Evolutionary conservation across 257 asterid genomes (phyloP), one percentile per base, ranked within the genome.

Genomic region (Nicotiana benthamiana): DNA sequence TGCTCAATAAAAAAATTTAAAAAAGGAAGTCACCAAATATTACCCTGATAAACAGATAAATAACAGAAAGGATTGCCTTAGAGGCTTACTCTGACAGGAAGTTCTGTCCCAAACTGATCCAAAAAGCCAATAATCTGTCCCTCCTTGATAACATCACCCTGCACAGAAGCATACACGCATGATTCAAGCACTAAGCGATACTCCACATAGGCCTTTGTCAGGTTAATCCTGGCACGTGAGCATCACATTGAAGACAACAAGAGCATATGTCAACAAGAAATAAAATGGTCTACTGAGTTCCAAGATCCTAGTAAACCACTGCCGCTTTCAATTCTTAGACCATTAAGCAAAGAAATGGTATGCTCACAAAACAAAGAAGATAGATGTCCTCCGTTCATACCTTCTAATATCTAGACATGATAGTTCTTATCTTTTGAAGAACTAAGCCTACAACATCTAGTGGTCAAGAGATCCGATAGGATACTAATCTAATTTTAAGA

Each of bases 71-170:
- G 10, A 28, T 30, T 61, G 32, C 67, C 63, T 80, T 6, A 72
- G 66, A 63, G 62, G 82, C 97, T 90, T 86, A 95, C 99, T 84
- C 76, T 91, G 83, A 95, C 87, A 61, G 97, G 94, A 82, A 83
- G 87, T 82, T 89, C 86, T 12, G 85, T 83, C 82, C 93, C 92
- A 75, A 93, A 89, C 88, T 88, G 96, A 84, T 90, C 97, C 85
- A 95, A 6, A 77, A 80, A 90, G 79, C 98, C 98, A 20, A 95
- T 82, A 64, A 85, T 85, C 82, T 93, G 97, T 52, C 97, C 98
- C 89, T 93, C 97, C 90, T 90, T 91, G 90, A 95, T 89, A 81
- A 87, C 75, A 80, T 91, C 97, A 43, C 98, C 99, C 98, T 95
- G 84, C 67, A 68, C 56, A 85, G 15, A 79, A 36, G 80, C 59